phyloP scores from a whole-genome alignment of 1,284 basidiomycete species.

The Afroboletus lepidellus region DNA sequence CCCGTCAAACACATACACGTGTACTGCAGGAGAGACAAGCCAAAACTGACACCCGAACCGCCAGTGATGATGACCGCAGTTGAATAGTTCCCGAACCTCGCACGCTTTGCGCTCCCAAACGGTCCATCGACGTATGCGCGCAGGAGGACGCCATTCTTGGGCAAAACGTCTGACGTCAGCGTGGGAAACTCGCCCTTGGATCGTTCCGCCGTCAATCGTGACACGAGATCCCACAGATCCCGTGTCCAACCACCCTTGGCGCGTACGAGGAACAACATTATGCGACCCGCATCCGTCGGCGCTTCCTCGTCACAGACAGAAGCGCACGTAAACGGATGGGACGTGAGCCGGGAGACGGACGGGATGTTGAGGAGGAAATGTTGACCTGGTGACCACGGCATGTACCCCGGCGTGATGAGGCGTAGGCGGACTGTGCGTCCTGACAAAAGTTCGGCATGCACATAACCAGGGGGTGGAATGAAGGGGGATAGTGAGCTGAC shows the following conservation, averaged over 20 bases:
- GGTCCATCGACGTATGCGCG: constrained; percentile 75
- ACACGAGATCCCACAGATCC: constrained; percentile 64
- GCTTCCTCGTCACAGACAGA: constrained; percentile 62
- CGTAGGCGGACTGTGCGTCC: constrained; percentile 78
- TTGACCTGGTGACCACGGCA: constrained; percentile 78
- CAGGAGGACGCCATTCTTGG: constrained; percentile 55
- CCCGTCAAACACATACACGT: constrained; percentile 63
- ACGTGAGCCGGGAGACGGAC: constrained; percentile 62
- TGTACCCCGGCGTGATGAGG: constrained; percentile 57
- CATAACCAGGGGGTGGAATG: constrained; percentile 64
- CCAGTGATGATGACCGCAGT: constrained; percentile 73
- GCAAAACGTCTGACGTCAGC: constrained; percentile 23
- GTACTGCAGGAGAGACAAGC: constrained; percentile 70
- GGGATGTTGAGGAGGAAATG: constrained; percentile 78
- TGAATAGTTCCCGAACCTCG: constrained; percentile 64
- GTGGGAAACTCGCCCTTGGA: constrained; percentile 29
- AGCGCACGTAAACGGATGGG: constrained; percentile 83
- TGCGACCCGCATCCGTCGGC: constrained; percentile 44
- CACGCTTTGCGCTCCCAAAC: constrained; percentile 71
- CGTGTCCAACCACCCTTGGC: constrained; percentile 77
- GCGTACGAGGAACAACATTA: constrained; percentile 74
- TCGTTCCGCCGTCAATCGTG: constrained; percentile 37
- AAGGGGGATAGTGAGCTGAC: constrained; percentile 27
- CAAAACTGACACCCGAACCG: constrained; percentile 81
- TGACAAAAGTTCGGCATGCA: constrained; percentile 75